Percentiles rank a stretch among this genome's conserved stretches.
phyloP scores from a whole-genome alignment of 2,329 filamentous ascomycete genomes.

The Aspergillus tamarii region DNA sequence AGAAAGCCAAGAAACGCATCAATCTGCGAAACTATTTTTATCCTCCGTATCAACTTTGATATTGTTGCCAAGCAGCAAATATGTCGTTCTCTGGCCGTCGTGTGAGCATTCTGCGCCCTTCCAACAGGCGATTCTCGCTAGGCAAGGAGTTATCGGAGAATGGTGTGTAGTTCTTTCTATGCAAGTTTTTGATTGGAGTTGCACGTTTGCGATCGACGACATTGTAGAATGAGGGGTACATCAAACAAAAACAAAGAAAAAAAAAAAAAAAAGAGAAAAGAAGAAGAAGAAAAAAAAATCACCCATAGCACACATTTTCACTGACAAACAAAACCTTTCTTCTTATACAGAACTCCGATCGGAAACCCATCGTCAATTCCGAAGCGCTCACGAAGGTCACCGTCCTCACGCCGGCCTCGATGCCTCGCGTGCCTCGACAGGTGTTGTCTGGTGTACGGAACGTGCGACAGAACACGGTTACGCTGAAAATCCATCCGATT shows the following conservation, averaged over 20 bases:
- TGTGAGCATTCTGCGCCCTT: conserved; percentile 46
- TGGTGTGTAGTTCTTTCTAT: conserved; percentile 37
- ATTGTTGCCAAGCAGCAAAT: conserved; percentile 11
- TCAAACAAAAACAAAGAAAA: neutral
- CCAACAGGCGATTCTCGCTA: conserved; percentile 44
- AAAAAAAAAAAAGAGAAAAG: neutral
- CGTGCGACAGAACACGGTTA: conserved; percentile 88
- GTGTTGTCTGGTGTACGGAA: conserved; percentile 77
- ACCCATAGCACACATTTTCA: neutral
- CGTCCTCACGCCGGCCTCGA: conserved; percentile 89
- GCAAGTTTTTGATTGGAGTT: neutral
- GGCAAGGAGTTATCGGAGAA: conserved; percentile 50
- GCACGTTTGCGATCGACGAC: no score
- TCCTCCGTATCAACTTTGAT: neutral
- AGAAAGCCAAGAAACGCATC: conserved; percentile 8
- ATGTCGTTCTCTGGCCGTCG: conserved; percentile 54
- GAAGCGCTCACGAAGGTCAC: conserved; percentile 86
- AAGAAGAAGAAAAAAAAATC: neutral
- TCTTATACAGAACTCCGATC: conserved; percentile 69
- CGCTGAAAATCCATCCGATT: conserved; percentile 75
- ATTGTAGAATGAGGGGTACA: neutral
- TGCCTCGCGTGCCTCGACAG: conserved; percentile 82
- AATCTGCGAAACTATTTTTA: neutral
- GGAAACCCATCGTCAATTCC: conserved; percentile 85
- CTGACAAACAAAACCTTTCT: conserved; percentile 6